These are phyloP conservation scores for Chrysophaeum taylorii DNA, from an alignment of 352 stramenopile genomes.

Conservation along the genomic window DNA sequence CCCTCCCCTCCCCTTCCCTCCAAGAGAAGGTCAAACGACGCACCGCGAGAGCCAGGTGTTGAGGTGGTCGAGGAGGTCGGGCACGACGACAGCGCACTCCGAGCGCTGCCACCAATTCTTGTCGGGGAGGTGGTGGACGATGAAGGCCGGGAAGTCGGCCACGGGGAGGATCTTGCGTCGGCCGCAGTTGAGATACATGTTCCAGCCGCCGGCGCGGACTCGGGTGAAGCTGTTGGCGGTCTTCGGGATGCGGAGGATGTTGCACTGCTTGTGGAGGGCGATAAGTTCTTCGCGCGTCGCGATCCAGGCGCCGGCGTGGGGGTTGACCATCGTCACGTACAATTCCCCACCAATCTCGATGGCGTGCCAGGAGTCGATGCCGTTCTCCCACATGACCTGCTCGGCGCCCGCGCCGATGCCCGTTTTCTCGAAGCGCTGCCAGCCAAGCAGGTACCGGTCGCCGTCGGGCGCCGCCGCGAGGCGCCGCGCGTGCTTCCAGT, in stretches of 20 bases:
- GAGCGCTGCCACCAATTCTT: slow-evolving; percentile 13
- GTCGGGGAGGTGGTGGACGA: slow-evolving; percentile 11
- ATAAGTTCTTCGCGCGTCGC: slow-evolving; percentile 3
- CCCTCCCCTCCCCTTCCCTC: too few relatives aligned
- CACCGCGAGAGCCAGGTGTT: background rate
- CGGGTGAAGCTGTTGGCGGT: slow-evolving; percentile 2
- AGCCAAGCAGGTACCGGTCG: slow-evolving; percentile 6
- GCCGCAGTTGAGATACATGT: slow-evolving; percentile 10
- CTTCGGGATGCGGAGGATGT: background rate
- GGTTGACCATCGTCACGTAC: slow-evolving; percentile 8
- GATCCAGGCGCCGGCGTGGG: slow-evolving; percentile 10
- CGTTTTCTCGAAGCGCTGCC: slow-evolving; percentile 11
- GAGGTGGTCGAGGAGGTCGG: background rate
- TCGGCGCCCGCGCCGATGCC: slow-evolving; percentile 9
- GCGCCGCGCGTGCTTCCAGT: background rate
- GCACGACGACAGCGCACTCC: background rate
- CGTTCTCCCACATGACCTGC: slow-evolving; percentile 15
- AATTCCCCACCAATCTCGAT: background rate
- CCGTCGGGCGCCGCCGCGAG: background rate
- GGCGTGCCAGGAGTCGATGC: background rate
- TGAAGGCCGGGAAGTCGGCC: background rate
- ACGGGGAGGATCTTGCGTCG: slow-evolving; percentile 1
- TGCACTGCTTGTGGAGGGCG: background rate
- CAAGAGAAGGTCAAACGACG: too few relatives aligned
- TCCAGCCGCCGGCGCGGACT: slow-evolving; percentile 3